These are phyloP conservation scores for Limonium bicolor DNA, from an alignment of 148 eudicot genomes.

Conservation along the genomic window DNA sequence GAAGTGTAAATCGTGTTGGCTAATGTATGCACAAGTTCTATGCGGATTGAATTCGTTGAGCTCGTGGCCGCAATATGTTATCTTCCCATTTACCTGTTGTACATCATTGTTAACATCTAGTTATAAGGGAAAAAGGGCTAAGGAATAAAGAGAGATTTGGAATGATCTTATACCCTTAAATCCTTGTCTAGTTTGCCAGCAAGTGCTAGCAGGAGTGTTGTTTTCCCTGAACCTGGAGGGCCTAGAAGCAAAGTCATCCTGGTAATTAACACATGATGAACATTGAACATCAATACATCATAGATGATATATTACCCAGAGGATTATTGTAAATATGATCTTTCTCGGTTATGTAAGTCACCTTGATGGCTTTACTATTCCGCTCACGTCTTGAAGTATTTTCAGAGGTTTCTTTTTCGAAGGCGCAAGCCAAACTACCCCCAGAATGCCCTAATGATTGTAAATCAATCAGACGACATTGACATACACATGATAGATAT, in stretches of 20 bases:
- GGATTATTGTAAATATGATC: too few species aligned
- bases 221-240: conserved; percentile 77
- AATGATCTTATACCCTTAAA: conserved; percentile 19
- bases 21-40: conserved; percentile 72
- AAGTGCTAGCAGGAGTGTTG: conserved; percentile 44
- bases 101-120: background rate
- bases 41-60: conserved; percentile 60
- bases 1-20: conserved; percentile 65
- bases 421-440: conserved; percentile 28
- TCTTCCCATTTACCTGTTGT: conserved; percentile 41
- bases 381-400: conserved; percentile 44
- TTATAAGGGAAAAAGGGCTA: background rate
- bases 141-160: background rate
- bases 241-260: conserved; percentile 78
- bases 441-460: conserved; percentile 29
- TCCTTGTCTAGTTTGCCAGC: conserved; percentile 49
- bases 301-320: too few species aligned
- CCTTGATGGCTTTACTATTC: conserved; percentile 56
- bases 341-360: background rate
- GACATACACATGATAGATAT: too few species aligned
- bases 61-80: conserved; percentile 74
- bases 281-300: too few species aligned
- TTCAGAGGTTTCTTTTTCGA: conserved; percentile 35
- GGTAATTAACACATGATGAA: background rate
- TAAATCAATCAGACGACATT: too few species aligned